Percentiles rank a stretch among this genome's conserved stretches.
phyloP scores from a whole-genome alignment of 176 grass and related monocot species.

The Eremochloa ophiuroides region DNA sequence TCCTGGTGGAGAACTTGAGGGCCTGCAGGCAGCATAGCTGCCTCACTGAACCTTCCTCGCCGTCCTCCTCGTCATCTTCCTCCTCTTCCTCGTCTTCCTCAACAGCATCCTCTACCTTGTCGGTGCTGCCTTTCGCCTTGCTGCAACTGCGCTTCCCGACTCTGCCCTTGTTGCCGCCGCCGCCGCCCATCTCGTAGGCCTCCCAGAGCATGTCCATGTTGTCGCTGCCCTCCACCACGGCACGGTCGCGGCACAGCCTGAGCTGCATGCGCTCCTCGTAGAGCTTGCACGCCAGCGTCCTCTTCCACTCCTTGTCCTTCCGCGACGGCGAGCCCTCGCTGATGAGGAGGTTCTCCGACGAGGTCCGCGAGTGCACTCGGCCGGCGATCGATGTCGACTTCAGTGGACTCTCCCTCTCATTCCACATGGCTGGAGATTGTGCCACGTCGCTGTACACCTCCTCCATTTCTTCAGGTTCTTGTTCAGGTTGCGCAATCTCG shows the following conservation, averaged over 20 bases:
- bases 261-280: constrained; percentile 83
- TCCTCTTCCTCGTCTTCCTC: constrained; percentile 9
- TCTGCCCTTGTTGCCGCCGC: not conserved
- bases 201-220: constrained; percentile 98
- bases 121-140: not conserved
- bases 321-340: constrained; percentile 41
- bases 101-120: not conserved
- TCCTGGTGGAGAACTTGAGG: constrained; percentile 72
- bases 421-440: constrained; percentile 14
- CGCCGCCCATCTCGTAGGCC: constrained; percentile 71
- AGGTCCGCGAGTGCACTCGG: constrained; percentile 32
- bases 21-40: constrained; percentile 89
- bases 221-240: constrained; percentile 46
- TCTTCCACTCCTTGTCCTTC: constrained; percentile 86
- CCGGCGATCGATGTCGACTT: constrained; percentile 44
- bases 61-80: constrained; percentile 9
- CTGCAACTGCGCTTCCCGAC: constrained; percentile 14
- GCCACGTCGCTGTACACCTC: not conserved
- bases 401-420: constrained; percentile 17
- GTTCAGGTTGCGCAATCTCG: not conserved
- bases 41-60: constrained; percentile 37
- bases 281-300: constrained; percentile 86
- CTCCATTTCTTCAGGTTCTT: not conserved
- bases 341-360: constrained; percentile 48
- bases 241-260: constrained; percentile 54